A percentile compares a stretch with the other conserved stretches of the same genome.
These are phyloP conservation scores for Fistulifera pelliculosa DNA, from an alignment of 108 stramenopile genomes.

Conservation along the genomic window DNA sequence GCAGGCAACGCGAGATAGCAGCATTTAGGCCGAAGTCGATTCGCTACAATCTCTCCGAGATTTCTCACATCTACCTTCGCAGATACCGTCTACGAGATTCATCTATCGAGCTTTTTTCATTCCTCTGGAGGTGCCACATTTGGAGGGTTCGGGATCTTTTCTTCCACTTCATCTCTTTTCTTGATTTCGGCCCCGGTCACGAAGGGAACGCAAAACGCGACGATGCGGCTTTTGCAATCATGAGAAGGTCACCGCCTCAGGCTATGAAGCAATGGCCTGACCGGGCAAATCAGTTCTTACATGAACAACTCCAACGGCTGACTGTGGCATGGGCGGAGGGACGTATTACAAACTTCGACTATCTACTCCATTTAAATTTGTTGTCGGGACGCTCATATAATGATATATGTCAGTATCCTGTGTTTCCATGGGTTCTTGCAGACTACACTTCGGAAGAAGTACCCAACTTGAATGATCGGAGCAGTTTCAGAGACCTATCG, in stretches of 20 bases:
- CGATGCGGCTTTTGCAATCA: conserved; percentile 79
- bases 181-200: conserved; percentile 85
- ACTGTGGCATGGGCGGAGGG: conserved; percentile 87
- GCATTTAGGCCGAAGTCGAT: conserved; percentile 79
- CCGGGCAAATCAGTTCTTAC: conserved; percentile 65
- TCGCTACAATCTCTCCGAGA: conserved; percentile 80
- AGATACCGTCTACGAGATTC: conserved; percentile 90
- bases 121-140: conserved; percentile 76
- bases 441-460: conserved; percentile 86
- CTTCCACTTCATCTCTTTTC: conserved; percentile 70
- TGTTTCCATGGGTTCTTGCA: conserved; percentile 96
- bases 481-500: conserved; percentile 85
- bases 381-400: conserved; percentile 94
- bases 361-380: conserved; percentile 89
- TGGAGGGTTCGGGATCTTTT: conserved; percentile 65
- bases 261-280: conserved; percentile 90
- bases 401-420: conserved; percentile 98
- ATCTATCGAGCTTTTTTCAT: conserved; percentile 94
- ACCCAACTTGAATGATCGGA: conserved; percentile 78
- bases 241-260: conserved; percentile 75
- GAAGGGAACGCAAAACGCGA: conserved; percentile 74
- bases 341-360: conserved; percentile 94
- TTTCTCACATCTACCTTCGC: conserved; percentile 85
- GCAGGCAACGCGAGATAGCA: conserved; percentile 32
- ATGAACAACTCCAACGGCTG: conserved; percentile 72